A percentile compares a stretch with the other conserved stretches of the same genome.
Conservation (phyloP, 2,329 filamentous ascomycete species). For the Aspergillus ibericus region DNA sequence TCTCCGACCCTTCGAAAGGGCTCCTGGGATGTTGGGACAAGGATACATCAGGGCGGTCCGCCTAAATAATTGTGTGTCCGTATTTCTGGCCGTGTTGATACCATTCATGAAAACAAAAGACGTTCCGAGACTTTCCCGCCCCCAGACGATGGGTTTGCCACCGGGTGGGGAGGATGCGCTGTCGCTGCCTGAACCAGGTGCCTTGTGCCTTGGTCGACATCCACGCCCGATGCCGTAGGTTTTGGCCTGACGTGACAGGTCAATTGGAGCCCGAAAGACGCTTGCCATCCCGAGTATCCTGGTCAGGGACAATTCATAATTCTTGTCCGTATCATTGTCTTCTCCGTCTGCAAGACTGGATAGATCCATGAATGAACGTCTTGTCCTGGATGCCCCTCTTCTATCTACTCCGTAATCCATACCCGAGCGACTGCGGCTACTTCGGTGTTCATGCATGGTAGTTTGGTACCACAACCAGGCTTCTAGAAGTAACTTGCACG, state of each 20-base stretch:
- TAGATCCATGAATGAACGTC: background rate
- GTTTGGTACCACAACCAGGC: too few relatives aligned
- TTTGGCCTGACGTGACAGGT: background rate
- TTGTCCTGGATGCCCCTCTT: background rate
- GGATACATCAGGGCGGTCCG: constrained; percentile 29
- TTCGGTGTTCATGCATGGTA: too few relatives aligned
- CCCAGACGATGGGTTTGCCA: background rate
- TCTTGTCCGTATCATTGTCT: too few relatives aligned
- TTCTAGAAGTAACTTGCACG: too few relatives aligned
- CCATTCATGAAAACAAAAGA: constrained; percentile 44
- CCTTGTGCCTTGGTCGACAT: background rate
- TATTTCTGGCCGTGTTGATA: constrained; percentile 41
- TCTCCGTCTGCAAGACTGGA: background rate
- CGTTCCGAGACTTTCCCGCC: constrained; percentile 15
- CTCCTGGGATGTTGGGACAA: constrained; percentile 29
- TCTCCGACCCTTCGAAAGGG: constrained; percentile 26
- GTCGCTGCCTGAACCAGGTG: background rate
- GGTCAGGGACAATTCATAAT: too few relatives aligned
- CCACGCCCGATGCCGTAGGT: background rate
- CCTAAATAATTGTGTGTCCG: constrained; percentile 38
- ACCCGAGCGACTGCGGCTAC: too few relatives aligned
- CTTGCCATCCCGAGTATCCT: too few relatives aligned
- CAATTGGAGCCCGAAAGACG: background rate
- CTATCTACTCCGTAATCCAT: background rate
- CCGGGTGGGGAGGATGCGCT: background rate